Percentiles rank a stretch among this genome's conserved stretches.
Conservation (phyloP, 495 filamentous ascomycete genomes). For the Tricharina praecox region DNA sequence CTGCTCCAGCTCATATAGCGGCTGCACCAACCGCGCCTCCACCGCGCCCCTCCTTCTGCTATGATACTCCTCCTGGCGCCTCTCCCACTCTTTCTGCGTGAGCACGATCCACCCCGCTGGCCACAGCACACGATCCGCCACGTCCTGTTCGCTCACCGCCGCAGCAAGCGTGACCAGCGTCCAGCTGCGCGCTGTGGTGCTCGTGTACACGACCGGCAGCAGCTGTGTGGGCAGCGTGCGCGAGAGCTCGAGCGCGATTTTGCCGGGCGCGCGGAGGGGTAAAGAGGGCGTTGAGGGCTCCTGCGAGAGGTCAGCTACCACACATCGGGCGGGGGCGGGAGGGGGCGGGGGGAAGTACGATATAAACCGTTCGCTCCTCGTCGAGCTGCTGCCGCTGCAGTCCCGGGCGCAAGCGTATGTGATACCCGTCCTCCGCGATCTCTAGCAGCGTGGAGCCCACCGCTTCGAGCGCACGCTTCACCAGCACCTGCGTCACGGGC, state of each 20-base stretch:
- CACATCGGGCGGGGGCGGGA: slow-evolving; percentile 4
- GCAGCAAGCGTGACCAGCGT: slow-evolving; percentile 29
- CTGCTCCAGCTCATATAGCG: neutral
- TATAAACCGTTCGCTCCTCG: neutral
- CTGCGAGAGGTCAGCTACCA: slow-evolving; percentile 7
- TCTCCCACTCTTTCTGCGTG: slow-evolving; percentile 26
- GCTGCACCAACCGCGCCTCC: neutral
- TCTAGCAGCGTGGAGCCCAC: slow-evolving; percentile 13
- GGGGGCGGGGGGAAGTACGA: slow-evolving; percentile 15
- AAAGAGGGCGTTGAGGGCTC: slow-evolving; percentile 16
- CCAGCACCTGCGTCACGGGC: slow-evolving; percentile 20
- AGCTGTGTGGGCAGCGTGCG: slow-evolving; percentile 14
- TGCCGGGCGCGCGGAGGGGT: slow-evolving; percentile 16
- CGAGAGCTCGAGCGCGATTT: slow-evolving; percentile 17
- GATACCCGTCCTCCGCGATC: slow-evolving; percentile 19
- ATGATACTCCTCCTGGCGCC: slow-evolving; percentile 21
- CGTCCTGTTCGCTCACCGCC: slow-evolving; percentile 16
- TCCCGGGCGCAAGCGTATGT: slow-evolving; percentile 16
- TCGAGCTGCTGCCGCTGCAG: neutral
- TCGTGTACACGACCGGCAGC: slow-evolving; percentile 20
- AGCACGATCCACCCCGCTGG: slow-evolving; percentile 30
- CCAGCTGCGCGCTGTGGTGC: slow-evolving; percentile 22
- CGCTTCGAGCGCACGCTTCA: slow-evolving; percentile 22
- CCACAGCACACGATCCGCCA: slow-evolving; percentile 16
- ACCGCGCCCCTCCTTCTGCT: too few species aligned